Conservation (phyloP, 164 flowering plant species). For the grape (Vitis vinifera) region DNA sequence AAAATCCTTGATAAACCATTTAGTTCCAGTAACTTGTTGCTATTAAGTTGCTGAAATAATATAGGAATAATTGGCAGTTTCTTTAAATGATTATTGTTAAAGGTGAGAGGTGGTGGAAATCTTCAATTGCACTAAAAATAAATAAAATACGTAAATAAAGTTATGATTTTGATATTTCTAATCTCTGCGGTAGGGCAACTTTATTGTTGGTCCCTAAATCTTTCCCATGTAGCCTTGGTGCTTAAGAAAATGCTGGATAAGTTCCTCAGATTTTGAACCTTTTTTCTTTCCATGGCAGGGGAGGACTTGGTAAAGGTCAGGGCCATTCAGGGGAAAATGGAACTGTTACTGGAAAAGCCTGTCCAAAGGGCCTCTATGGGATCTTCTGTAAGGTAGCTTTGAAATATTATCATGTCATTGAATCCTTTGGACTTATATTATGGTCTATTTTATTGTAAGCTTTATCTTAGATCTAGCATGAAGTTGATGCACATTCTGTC, state of each 20-base stretch:
- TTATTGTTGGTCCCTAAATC: too few species aligned
- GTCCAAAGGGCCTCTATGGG: slow-evolving; percentile 94
- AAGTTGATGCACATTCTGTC: slow-evolving; percentile 2
- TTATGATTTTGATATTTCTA: too few species aligned
- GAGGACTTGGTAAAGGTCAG: slow-evolving; percentile 66
- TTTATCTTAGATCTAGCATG: neutral
- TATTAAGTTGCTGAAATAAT: too few species aligned
- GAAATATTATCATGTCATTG: neutral
- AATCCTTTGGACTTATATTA: neutral
- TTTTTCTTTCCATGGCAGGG: slow-evolving; percentile 42
- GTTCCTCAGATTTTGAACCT: neutral
- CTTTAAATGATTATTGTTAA: too few species aligned
- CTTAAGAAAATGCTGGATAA: neutral
- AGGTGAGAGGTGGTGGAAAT: too few species aligned
- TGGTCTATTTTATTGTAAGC: neutral
- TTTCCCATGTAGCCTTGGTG: too few species aligned
- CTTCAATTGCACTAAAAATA: too few species aligned
- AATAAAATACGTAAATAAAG: too few species aligned
- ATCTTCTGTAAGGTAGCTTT: slow-evolving; percentile 75
- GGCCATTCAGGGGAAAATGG: slow-evolving; percentile 73
- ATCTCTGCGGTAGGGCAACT: too few species aligned
- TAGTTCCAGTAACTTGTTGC: too few species aligned
- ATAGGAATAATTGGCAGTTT: too few species aligned
- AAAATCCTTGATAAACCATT: too few species aligned
- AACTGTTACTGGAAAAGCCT: slow-evolving; percentile 78